Percentiles rank a stretch among this genome's conserved stretches.
Evolutionary conservation across 1,139 yeast species (phyloP).

Genomic region (Magnusiomyces ingens): DNA sequence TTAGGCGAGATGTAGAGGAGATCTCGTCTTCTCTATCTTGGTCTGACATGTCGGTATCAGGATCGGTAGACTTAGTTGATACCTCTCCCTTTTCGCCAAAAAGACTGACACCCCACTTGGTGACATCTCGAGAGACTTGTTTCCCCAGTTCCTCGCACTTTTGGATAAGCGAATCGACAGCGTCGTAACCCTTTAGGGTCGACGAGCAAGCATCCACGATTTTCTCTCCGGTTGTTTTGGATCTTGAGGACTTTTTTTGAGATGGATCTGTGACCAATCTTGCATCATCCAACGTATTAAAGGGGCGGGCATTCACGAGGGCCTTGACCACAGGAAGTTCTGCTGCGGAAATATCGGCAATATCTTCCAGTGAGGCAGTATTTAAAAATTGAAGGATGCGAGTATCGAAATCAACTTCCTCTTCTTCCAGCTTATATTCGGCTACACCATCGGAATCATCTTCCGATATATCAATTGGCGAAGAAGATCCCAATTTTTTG

Average conservation of each 20-base stretch:
- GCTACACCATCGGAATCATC: conserved; percentile 24
- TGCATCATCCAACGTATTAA: conserved; percentile 47
- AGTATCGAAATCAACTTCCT: conserved; percentile 48
- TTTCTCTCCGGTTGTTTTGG: conserved; percentile 64
- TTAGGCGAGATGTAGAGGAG: no score
- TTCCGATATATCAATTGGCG: not conserved
- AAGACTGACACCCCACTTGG: conserved; percentile 77
- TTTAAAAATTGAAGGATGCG: conserved; percentile 74
- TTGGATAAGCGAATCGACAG: conserved; percentile 83
- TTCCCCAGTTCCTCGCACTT: conserved; percentile 76
- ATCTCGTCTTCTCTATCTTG: conserved; percentile 31
- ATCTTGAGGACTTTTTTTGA: conserved; percentile 20
- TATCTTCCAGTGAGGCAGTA: conserved; percentile 64
- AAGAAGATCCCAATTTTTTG: conserved; percentile 1
- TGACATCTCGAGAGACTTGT: conserved; percentile 63
- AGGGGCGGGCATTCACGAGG: conserved; percentile 65
- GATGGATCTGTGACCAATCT: conserved; percentile 40
- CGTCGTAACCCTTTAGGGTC: conserved; percentile 81
- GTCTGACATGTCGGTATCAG: conserved; percentile 24
- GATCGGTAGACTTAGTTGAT: conserved; percentile 24
- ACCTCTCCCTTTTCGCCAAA: conserved; percentile 46
- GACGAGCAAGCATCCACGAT: conserved; percentile 63
- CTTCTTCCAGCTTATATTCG: conserved; percentile 31
- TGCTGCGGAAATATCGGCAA: conserved; percentile 73
- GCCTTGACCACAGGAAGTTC: conserved; percentile 59